Conservation (phyloP, 768 basidiomycete genomes). For the Crassisporium funariophilum region DNA sequence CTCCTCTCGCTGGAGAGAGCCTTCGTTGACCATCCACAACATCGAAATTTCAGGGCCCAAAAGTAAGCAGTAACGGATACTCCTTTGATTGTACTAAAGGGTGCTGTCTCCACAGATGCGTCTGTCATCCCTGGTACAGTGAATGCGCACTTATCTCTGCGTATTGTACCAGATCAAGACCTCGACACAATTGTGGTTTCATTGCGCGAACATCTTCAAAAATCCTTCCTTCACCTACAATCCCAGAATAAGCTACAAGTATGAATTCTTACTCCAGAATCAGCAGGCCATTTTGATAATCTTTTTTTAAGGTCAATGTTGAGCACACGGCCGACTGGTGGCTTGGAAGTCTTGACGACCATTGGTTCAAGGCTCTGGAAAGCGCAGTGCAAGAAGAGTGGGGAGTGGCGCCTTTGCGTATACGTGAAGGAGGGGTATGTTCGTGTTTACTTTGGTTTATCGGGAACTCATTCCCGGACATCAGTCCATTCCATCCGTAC, state of each 20-base stretch:
- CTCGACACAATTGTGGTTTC: conserved; percentile 65
- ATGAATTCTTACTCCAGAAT: conserved; percentile 15
- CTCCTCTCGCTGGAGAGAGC: conserved; percentile 84
- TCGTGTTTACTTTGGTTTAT: conserved; percentile 2
- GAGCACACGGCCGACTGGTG: conserved; percentile 94
- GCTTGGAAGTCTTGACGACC: conserved; percentile 84
- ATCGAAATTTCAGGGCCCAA: conserved; percentile 81
- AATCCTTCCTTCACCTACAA: conserved; percentile 56
- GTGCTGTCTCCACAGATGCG: conserved; percentile 48
- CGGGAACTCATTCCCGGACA: conserved; percentile 5
- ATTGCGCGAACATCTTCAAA: conserved; percentile 59
- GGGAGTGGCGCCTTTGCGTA: conserved; percentile 82
- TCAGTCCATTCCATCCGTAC: conserved; percentile 92
- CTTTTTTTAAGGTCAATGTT: conserved; percentile 61
- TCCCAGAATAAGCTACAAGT: conserved; percentile 80
- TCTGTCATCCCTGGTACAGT: conserved; percentile 90
- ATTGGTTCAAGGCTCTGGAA: conserved; percentile 87
- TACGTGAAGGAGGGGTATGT: conserved; percentile 90
- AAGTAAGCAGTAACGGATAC: conserved; percentile 52
- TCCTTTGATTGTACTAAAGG: not conserved
- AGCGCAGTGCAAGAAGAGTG: conserved; percentile 83
- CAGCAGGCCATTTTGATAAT: not conserved
- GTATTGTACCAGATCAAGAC: conserved; percentile 94
- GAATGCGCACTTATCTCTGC: conserved; percentile 83
- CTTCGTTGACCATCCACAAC: conserved; percentile 86